These are phyloP conservation scores for Kodamaea arcana DNA, from an alignment of 1,139 yeast genomes.

Conservation along the genomic window DNA sequence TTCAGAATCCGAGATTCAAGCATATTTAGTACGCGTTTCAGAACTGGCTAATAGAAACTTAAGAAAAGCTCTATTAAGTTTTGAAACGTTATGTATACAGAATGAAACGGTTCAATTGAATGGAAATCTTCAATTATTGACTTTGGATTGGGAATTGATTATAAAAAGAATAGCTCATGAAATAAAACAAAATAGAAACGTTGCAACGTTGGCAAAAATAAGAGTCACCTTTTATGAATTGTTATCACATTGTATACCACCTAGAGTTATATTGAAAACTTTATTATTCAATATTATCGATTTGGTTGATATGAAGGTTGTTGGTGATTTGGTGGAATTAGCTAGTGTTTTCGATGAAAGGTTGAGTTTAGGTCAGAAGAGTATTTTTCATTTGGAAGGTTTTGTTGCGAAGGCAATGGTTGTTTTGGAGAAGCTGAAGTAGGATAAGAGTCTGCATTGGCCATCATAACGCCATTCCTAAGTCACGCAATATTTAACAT, in stretches of 20 bases:
- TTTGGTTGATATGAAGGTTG: constrained; percentile 19
- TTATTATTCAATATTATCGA: constrained; percentile 57
- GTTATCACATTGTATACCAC: constrained; percentile 89
- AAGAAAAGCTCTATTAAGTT: constrained; percentile 70
- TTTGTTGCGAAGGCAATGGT: constrained; percentile 87
- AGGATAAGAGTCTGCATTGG: too few relatives aligned
- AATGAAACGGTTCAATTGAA: constrained; percentile 46
- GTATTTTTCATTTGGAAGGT: constrained; percentile 93
- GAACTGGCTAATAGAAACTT: constrained; percentile 62
- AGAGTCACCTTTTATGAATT: constrained; percentile 80
- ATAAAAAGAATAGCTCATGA: constrained; percentile 60
- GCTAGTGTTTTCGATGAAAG: constrained; percentile 86
- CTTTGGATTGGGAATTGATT: constrained; percentile 86
- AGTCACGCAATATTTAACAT: too few relatives aligned
- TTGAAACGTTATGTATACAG: constrained; percentile 83
- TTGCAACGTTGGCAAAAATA: constrained; percentile 66
- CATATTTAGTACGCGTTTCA: constrained; percentile 52
- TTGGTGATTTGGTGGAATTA: constrained; percentile 54
- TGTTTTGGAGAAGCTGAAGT: constrained; percentile 21
- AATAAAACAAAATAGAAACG: constrained; percentile 59
- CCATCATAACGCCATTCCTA: too few relatives aligned
- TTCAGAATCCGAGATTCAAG: constrained; percentile 31
- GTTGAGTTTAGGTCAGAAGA: constrained; percentile 77
- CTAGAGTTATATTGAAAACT: constrained; percentile 68
- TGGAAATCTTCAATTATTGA: constrained; percentile 37